Base-by-base conservation (phyloP, 2,329 filamentous ascomycete genomes). In the Nigrospora sphaerica region DNA sequence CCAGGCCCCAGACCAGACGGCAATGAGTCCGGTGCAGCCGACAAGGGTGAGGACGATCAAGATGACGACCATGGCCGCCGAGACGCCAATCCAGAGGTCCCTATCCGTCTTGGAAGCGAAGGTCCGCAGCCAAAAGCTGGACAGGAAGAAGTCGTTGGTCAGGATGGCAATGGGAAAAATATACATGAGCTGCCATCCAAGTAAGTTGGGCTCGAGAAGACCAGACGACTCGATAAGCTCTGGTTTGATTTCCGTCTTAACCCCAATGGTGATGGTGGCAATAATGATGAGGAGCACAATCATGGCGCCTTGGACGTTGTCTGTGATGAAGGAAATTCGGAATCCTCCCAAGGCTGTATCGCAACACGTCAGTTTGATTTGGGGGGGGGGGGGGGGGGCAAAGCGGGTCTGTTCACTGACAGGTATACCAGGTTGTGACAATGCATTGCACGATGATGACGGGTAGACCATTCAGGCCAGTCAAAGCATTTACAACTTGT, bases 91-190 rank as follows among this genome's bases (percentile, higher is more conserved):
- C 72, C 80, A 83, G 7, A 93, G 77, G 59, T 92, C 87, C 57
- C 77, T 83, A 71, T 93, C 87, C 0, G 85, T 88, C 62, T 79
- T 84, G 44, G 86, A 86, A 16, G 87, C 85, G 58, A 93, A 93
- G 6, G 87, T 87, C 43, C 88, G 83, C 63, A 92, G 78, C 88
- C 88, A 93, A 66, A 88, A 90, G 54, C 81, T 85, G 32, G 86
- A 88, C 38, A 93, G 72, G 71, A 93, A 93, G 72, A 93, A 91
- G 70, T 91, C 83, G 68, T 92, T 93, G 49, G 87, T 91, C 46
- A 91, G 61, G 52, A 93, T 78, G 39, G 88, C 88, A 6, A 93
- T 77, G 0, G 88, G 86, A 2, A 93, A 75, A 54, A 93, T 92
- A 68, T 92, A 93, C 33, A 93, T 71, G 13, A 93, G 77, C 65